Evolutionary conservation across 148 eudicot species (phyloP), one percentile per base, ranked within the genome.

Genomic region (Nepenthes gracilis): DNA sequence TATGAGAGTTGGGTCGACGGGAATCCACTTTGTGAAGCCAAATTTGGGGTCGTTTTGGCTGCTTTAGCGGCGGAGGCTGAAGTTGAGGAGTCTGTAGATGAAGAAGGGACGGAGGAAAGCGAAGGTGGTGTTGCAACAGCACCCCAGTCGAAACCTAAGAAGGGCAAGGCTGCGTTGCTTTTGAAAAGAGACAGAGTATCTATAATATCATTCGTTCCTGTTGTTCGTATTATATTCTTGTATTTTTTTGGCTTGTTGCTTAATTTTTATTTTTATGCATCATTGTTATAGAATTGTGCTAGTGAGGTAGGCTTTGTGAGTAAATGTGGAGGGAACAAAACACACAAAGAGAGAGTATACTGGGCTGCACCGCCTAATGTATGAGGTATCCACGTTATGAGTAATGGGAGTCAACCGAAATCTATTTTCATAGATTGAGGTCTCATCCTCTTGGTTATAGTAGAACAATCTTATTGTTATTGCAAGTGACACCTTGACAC

Each of bases 141-240:
- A 2, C 59, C 67, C 12, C 72, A 62, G 4, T 37, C 82, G 1
- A 91, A 83, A 76, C 93, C 90, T 45, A 91, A 87, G 82, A 91
- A 75, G 72, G 97, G 96, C 63, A 87, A 91, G 60, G 97, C 97
- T 75, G 96, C 97, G 7, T 78, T 91, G 78, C 85, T 75, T 59
- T 76, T 81, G 66, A 91, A 85, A 75, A 79, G 93, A 60, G 97
- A 91, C 61, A 78, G 97, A 55, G 96, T 91, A 87, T 74, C 62
- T 55, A 15, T 61, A 1, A 14, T 65, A 55, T 67, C 64, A 4
- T 37, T 61, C 36, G 36, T 49, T 51, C 13, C 15, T 12, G 35
- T 49, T 45, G 23, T 65, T 51, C 2, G 5, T 23, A 54, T 53
- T 68, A 14, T n/a, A 36, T 50, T 52, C 35, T n/a, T 33, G 54